phyloP scores from a whole-genome alignment of 2,329 filamentous ascomycete genomes.

The Ceratocystiopsis minuta region DNA sequence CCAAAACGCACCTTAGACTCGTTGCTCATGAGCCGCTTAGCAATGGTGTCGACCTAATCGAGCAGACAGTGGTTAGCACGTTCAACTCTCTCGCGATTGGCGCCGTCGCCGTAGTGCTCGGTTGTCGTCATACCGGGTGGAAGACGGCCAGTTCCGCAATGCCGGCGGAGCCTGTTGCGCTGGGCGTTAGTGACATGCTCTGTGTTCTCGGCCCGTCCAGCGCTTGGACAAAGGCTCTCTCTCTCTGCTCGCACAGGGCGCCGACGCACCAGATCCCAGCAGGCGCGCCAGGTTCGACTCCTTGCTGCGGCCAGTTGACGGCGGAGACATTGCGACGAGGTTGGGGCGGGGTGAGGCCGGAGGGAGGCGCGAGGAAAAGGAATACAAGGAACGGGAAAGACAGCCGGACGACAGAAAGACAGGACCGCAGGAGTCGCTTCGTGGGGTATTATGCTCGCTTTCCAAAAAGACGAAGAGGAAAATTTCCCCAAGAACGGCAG shows the following conservation, averaged over 20 bases:
- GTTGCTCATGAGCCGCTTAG: constrained; percentile 99
- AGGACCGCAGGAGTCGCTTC: no score
- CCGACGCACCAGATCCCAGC: constrained; percentile 60
- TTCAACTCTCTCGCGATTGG: no score
- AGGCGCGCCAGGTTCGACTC: constrained; percentile 82
- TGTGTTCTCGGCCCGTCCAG: no score
- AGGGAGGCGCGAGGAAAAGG: no score
- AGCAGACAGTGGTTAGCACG: constrained; percentile 11
- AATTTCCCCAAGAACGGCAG: no score
- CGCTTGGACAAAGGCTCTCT: neutral
- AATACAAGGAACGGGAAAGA: no score
- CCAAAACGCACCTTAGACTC: constrained; percentile 43
- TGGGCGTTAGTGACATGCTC: constrained; percentile 9
- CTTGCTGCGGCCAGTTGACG: constrained; percentile 38
- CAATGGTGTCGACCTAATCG: constrained; percentile 79
- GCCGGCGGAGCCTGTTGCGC: constrained; percentile 58
- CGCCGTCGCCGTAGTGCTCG: neutral
- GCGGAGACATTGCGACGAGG: constrained; percentile 38
- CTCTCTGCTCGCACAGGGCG: neutral
- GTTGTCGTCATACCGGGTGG: constrained; percentile 49
- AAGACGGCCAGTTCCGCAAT: constrained; percentile 88
- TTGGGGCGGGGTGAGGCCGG: no score
- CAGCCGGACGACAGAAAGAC: no score
- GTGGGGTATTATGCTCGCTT: no score
- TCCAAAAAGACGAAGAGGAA: no score